phyloP scores from a whole-genome alignment of 345 rosid species.

The Psidium guajava region DNA sequence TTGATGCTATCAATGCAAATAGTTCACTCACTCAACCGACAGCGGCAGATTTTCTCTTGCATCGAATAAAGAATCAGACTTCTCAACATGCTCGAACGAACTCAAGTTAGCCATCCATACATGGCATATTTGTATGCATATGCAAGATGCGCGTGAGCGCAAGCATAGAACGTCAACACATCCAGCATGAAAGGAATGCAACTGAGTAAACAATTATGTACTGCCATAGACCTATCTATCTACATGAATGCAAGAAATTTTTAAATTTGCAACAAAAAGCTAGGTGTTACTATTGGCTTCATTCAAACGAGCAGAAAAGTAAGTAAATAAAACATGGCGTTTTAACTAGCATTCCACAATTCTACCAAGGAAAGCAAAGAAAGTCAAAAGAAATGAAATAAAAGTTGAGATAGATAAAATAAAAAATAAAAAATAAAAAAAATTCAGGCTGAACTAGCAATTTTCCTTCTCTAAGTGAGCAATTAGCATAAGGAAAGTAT shows the following conservation, averaged over 20 bases:
- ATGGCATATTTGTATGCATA: neutral
- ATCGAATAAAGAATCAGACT: no score
- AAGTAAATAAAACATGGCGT: neutral
- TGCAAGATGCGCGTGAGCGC: neutral
- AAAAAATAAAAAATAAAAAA: no score
- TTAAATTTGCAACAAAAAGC: neutral
- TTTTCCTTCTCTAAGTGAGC: neutral
- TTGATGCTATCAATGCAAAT: no score
- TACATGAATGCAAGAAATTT: neutral
- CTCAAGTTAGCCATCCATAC: neutral
- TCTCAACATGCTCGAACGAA: neutral
- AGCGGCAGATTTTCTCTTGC: no score
- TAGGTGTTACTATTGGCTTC: neutral
- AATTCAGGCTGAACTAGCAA: neutral
- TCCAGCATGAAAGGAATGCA: neutral
- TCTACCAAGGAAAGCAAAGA: neutral
- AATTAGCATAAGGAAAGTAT: neutral
- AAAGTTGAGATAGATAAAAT: neutral
- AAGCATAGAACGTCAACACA: neutral
- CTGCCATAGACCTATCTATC: neutral
- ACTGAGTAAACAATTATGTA: neutral
- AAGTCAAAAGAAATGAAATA: neutral
- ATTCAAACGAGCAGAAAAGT: neutral
- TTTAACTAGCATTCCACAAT: neutral
- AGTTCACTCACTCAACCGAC: no score